phyloP scores from a whole-genome alignment of 164 flowering plant species.

The Nelumbo lutea region DNA sequence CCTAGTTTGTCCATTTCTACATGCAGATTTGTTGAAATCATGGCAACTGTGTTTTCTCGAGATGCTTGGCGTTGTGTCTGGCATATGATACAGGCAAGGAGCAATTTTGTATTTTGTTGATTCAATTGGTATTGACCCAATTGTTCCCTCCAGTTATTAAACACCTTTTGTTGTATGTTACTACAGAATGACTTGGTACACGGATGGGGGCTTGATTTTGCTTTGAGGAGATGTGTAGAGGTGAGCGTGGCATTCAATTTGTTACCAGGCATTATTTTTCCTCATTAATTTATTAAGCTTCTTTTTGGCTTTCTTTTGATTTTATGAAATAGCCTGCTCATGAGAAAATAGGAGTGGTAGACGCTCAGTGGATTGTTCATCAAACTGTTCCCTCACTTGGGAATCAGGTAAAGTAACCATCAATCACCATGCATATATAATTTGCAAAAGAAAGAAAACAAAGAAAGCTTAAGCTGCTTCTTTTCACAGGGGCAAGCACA shows the following conservation, averaged over 20 bases:
- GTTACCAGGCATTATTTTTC: not conserved
- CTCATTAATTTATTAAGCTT: not conserved
- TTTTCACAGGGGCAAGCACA: constrained; percentile 53
- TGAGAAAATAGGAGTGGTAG: constrained; percentile 95
- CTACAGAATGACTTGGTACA: constrained; percentile 94
- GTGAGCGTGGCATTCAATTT: constrained; percentile 25
- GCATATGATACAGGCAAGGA: constrained; percentile 70
- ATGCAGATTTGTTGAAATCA: constrained; percentile 73
- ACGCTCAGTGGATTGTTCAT: constrained; percentile 94
- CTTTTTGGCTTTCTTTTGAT: not conserved
- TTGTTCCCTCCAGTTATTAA: not conserved
- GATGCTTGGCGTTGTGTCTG: constrained; percentile 86
- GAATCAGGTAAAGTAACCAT: constrained; percentile 55
- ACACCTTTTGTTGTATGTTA: not conserved
- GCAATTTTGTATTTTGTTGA: not conserved
- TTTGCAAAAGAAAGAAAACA: too few relatives aligned
- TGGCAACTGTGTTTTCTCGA: constrained; percentile 74
- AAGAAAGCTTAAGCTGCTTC: not conserved
- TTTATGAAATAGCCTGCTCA: constrained; percentile 64
- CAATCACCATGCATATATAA: not conserved
- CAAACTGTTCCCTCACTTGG: constrained; percentile 82
- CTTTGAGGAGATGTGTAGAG: constrained; percentile 80
- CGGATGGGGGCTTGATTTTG: constrained; percentile 99
- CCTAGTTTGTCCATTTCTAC: not conserved
- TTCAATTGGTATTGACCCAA: not conserved